A percentile compares a stretch with the other conserved stretches of the same genome.
Conservation (phyloP, 208 protist genomes). For the Trypanosoma avium region DNA sequence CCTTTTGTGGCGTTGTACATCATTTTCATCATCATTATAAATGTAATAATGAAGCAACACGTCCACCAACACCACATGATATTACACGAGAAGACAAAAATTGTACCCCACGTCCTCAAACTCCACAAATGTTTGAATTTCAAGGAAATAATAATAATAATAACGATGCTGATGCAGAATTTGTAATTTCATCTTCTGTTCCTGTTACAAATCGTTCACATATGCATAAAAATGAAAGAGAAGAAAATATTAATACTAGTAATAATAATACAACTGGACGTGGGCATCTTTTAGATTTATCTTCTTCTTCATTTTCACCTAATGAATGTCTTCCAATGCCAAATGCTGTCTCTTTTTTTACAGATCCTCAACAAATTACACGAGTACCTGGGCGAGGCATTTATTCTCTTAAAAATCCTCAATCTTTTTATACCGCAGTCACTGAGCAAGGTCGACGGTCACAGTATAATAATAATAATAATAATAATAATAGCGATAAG, state of each 20-base stretch:
- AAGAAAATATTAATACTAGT: background rate
- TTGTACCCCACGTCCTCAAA: background rate
- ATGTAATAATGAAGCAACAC: background rate
- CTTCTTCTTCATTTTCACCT: background rate
- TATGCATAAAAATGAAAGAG: background rate
- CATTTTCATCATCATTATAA: constrained; percentile 22
- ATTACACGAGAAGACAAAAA: background rate
- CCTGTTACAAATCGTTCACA: constrained; percentile 9
- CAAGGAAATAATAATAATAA: constrained; percentile 4
- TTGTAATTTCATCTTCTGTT: background rate
- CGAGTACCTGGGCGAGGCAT: background rate
- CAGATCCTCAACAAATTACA: constrained; percentile 12
- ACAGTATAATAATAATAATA: background rate
- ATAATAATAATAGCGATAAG: background rate
- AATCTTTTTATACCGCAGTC: constrained; percentile 22
- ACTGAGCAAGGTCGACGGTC: background rate
- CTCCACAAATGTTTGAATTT: background rate
- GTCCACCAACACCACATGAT: background rate
- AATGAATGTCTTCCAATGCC: constrained; percentile 27
- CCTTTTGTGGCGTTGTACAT: constrained; percentile 8
- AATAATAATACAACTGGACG: background rate
- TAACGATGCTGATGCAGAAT: too few relatives aligned
- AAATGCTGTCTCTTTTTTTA: constrained; percentile 14
- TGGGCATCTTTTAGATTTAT: background rate
- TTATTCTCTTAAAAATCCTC: constrained; percentile 13